phyloP scores from a whole-genome alignment of 1,284 basidiomycete species.

The Cryptococcus wingfieldii region DNA sequence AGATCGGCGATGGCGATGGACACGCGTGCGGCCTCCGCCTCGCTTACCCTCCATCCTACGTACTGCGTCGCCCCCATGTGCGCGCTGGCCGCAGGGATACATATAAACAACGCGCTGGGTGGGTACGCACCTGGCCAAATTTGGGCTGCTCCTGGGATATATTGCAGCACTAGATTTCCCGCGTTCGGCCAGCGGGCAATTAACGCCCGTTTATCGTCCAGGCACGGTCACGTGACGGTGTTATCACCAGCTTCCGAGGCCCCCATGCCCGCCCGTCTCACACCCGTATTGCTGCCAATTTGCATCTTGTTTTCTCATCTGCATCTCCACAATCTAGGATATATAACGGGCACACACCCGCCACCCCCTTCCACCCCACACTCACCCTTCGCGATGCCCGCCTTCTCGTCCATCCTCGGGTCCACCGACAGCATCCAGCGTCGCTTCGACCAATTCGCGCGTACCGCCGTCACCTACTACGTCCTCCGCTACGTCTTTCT shows the following conservation, averaged over 20 bases:
- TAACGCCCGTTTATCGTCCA: background rate
- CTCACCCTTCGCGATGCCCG: constrained; percentile 4
- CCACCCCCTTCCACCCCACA: too few relatives aligned
- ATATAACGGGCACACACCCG: background rate
- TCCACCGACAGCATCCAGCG: constrained; percentile 4
- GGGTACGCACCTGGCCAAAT: background rate
- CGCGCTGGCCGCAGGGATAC: too few relatives aligned
- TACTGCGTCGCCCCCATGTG: too few relatives aligned
- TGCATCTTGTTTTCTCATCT: background rate
- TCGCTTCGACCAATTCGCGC: constrained; percentile 17
- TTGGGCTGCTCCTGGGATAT: too few relatives aligned
- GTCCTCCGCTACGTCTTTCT: constrained; percentile 21
- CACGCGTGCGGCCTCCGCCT: constrained; percentile 53
- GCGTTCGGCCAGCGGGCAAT: background rate
- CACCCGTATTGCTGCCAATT: background rate
- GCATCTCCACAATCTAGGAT: background rate
- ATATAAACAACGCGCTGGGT: background rate
- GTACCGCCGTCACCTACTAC: constrained; percentile 19
- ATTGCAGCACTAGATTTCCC: background rate
- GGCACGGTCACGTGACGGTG: background rate
- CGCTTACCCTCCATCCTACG: too few relatives aligned
- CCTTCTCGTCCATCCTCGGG: constrained; percentile 1
- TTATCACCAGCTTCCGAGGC: background rate
- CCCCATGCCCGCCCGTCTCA: background rate
- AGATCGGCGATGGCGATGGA: background rate